Base-by-base conservation (phyloP, 352 stramenopile species). In the Globisporangium sylvaticum region DNA sequence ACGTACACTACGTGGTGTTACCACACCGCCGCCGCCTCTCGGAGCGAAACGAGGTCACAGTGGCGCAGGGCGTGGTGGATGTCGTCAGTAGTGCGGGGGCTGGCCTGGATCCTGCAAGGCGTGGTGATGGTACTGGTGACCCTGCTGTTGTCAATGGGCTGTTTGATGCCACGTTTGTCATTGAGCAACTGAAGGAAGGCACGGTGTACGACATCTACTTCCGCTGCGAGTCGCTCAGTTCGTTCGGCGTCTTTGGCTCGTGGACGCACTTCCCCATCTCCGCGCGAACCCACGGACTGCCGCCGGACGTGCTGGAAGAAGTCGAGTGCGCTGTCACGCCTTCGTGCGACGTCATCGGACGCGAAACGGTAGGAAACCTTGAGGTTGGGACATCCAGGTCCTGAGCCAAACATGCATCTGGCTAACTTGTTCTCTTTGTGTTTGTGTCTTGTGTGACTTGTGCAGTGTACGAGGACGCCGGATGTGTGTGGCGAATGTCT, bases 141-240 rank as follows among this genome's bases (percentile, higher is more conserved):
- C n/a, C n/a, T 24, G 12, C 10, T 18, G 6, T 31, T 29, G 24
- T 10, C 20, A 27, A 18, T 14, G 6, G 44, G n/a, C 8, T 58
- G 9, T 57, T 67, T 15, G 31, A 37, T 4, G 48, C 62, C 8
- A 50, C 39, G 15, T 89, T 94, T 57, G 53, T 77, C 4, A 75
- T 91, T 31, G 73, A 82, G 5, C 72, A 71, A 8, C 73, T 95
- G 3, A 74, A 69, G 3, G 80, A 88, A 52, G 81, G 81, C 22
- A 92, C 76, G 2, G 59, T 73, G 9, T 92, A 94, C 58, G 82
- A 91, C 34, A 64, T 95, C 39, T 95, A 88, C 76, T 74, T 95
- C 31, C 75, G 84, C 7, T 67, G 81, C 1, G 87, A 95, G 75
- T 92, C 85, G 1, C 75, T 94, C n/a, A 68, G 80, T 32, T 94